phyloP scores from a whole-genome alignment of 106 monocot genomes.

The Acorus gramineus region DNA sequence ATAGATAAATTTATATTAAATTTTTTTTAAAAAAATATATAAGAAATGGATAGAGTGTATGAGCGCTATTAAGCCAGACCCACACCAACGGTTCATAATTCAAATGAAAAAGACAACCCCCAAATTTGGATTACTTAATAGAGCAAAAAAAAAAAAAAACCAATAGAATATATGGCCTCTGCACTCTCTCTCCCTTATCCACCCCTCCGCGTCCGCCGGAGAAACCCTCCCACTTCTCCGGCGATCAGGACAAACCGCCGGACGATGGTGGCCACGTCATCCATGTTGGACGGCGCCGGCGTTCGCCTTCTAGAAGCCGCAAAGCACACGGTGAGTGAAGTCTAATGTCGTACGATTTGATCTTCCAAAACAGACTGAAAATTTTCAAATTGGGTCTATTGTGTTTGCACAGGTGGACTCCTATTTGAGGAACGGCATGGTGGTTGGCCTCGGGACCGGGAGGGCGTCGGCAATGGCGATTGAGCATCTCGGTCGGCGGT shows the following conservation, averaged over 20 bases:
- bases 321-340: conserved; percentile 22
- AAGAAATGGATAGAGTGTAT: no score
- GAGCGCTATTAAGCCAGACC: no score
- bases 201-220: neutral
- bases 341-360: neutral
- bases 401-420: conserved; percentile 38
- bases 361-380: neutral
- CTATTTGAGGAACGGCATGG: conserved; percentile 55
- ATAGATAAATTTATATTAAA: no score
- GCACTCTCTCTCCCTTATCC: neutral
- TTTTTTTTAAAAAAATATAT: no score
- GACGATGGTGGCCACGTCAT: conserved; percentile 1
- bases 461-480: conserved; percentile 47
- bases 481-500: conserved; percentile 34
- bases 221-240: neutral
- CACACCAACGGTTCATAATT: no score
- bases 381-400: neutral
- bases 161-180: no score
- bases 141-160: no score
- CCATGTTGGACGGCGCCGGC: neutral
- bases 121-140: no score
- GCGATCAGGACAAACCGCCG: neutral
- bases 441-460: conserved; percentile 65
- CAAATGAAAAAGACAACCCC: no score
- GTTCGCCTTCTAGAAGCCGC: conserved; percentile 36